phyloP scores from a whole-genome alignment of 192 early-diverging fungal genomes.

The Powellomyces hirtus region DNA sequence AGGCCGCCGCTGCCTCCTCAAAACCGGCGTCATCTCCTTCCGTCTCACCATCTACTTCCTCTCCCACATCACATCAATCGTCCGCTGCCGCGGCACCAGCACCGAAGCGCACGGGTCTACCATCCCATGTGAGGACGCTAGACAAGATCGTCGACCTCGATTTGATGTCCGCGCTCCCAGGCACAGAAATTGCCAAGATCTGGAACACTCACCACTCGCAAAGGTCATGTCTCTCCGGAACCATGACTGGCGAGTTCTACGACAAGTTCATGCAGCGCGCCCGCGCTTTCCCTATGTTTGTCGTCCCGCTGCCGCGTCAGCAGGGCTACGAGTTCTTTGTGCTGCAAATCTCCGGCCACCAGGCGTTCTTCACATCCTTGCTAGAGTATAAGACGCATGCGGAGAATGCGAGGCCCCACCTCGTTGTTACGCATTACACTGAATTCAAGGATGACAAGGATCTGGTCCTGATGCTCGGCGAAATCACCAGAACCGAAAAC shows the following conservation, averaged over 20 bases:
- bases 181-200: constrained; percentile 50
- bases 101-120: constrained; percentile 26
- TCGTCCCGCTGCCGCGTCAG: constrained; percentile 78
- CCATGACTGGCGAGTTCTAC: constrained; percentile 43
- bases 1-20: neutral
- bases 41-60: too few species aligned
- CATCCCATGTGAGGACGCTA: constrained; percentile 37
- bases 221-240: constrained; percentile 60
- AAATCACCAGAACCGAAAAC: constrained; percentile 39
- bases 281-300: constrained; percentile 51
- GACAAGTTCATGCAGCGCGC: constrained; percentile 18
- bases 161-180: constrained; percentile 12
- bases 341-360: constrained; percentile 80
- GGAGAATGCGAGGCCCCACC: constrained; percentile 71
- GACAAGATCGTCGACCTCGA: constrained; percentile 46
- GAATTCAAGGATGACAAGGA: constrained; percentile 77
- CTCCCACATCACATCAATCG: neutral
- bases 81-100: constrained; percentile 19
- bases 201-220: constrained; percentile 75
- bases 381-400: constrained; percentile 87
- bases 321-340: constrained; percentile 84
- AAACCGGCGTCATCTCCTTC: too few species aligned
- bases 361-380: constrained; percentile 75
- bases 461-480: constrained; percentile 89
- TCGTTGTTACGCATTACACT: constrained; percentile 86